phyloP scores from a whole-genome alignment of 2,329 filamentous ascomycete species.

The Alternaria novae-zelandiae region DNA sequence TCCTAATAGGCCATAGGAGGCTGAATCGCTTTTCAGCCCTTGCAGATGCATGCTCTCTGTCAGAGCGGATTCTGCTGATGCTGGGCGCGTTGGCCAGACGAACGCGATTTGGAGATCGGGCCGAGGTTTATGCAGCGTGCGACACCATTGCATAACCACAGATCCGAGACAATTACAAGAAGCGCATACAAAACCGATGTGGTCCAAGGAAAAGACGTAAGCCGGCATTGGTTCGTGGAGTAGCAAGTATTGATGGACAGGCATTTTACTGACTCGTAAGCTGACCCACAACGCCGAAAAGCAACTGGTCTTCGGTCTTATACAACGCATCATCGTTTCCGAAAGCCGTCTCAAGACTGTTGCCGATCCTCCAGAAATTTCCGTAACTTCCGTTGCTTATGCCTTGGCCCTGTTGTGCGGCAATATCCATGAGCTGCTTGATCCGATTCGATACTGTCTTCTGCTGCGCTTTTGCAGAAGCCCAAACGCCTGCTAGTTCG shows the following conservation, averaged over 20 bases:
- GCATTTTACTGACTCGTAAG: constrained; percentile 24
- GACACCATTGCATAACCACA: neutral
- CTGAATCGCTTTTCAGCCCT: neutral
- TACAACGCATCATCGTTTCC: constrained; percentile 55
- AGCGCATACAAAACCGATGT: neutral
- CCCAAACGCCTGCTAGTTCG: constrained; percentile 65
- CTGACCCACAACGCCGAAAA: constrained; percentile 38
- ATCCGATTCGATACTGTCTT: constrained; percentile 57
- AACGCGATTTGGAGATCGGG: neutral
- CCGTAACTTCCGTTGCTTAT: constrained; percentile 36
- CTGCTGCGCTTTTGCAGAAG: constrained; percentile 60
- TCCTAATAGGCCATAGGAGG: neutral
- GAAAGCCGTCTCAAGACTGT: constrained; percentile 51
- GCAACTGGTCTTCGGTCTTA: constrained; percentile 36
- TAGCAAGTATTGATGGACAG: neutral
- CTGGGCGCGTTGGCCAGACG: neutral
- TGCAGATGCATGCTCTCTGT: neutral
- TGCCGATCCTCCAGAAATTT: constrained; percentile 45
- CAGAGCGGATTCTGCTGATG: neutral
- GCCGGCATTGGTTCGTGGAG: neutral
- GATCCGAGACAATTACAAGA: neutral
- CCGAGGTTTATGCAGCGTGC: neutral
- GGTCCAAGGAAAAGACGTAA: neutral
- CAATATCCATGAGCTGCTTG: constrained; percentile 52
- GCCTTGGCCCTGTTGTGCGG: constrained; percentile 44